Evolutionary conservation across 352 stramenopile species (phyloP).

Genomic region (Phytophthora megakarya): DNA sequence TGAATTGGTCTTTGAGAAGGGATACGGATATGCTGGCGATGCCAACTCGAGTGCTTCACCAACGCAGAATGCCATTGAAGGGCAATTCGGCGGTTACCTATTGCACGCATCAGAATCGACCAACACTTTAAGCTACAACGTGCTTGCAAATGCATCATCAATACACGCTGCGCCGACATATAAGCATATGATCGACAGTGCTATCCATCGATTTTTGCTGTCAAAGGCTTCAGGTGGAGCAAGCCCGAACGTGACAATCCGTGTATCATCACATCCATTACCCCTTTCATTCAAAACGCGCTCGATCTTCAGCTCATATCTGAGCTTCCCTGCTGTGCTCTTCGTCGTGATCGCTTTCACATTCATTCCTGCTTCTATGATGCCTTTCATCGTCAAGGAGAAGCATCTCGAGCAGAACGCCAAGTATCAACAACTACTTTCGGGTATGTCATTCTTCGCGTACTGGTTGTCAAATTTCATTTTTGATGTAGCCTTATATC

Average conservation of each 20-base stretch:
- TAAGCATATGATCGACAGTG: conserved; percentile 66
- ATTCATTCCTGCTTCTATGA: conserved; percentile 93
- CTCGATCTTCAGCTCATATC: conserved; percentile 63
- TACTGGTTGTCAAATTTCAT: conserved; percentile 97
- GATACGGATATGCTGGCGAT: conserved; percentile 35
- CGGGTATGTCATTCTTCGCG: conserved; percentile 90
- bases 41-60: conserved; percentile 8
- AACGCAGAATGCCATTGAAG: conserved; percentile 26
- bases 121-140: conserved; percentile 61
- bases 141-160: conserved; percentile 62
- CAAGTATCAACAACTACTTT: conserved; percentile 97
- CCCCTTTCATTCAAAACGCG: conserved; percentile 60
- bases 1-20: conserved; percentile 54
- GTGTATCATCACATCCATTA: conserved; percentile 59
- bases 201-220: conserved; percentile 59
- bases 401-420: conserved; percentile 90
- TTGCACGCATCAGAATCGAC: conserved; percentile 44
- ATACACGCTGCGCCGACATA: conserved; percentile 51
- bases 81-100: conserved; percentile 61
- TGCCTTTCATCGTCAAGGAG: conserved; percentile 97
- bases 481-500: conserved; percentile 92
- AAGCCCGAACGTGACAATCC: conserved; percentile 35
- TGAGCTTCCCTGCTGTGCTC: conserved; percentile 77
- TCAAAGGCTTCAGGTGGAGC: conserved; percentile 11
- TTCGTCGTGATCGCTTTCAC: conserved; percentile 93